Base-by-base conservation (phyloP, 225 moss, liverwort and hornwort species). In the Pleurozium schreberi region DNA sequence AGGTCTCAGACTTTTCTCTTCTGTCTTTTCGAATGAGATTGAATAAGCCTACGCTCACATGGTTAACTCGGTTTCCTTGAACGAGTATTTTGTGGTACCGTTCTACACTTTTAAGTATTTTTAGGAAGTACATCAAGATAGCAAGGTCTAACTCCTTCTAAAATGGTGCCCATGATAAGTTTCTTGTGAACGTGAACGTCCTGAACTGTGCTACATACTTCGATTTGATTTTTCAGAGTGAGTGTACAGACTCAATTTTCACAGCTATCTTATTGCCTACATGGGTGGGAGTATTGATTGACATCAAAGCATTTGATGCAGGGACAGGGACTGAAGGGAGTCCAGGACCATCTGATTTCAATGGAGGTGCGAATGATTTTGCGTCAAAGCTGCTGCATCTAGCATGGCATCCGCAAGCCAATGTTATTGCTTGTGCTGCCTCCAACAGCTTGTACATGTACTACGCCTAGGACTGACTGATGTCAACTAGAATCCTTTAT, bases 361-460 rank as follows among this genome's bases (percentile, higher is more conserved):
- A 93, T 88, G 98, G 96, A 93, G 98, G 96, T 88, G 92, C 97
- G 89, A 94, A 98, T 88, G 98, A 98, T 92, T 98, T 98, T 88
- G 93, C 97, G 47, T 98, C 98, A 85, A 98, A 98, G 93, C 95
- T 98, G 82, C 92, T 98, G 90, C 98, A 98, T 95, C 93, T 98
- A 91, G 98, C 98, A 84, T 98, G 98, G 98, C 98, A 98, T 93
- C 98, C 98, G 65, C 93, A 89, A 91, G 95, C 98, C 90, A 95
- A 97, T 91, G 97, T 97, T 86, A 98, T 98, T 90, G 98, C 98
- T 69, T 98, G 98, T 91, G 98, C 98, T 88, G 98, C 98, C 91
- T 98, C 98, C 89, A 98, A 98, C 95, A 98, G 98, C 94, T 96
- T 98, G 98, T 98, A 98, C 96, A 98, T 98, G 98, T 98, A 98